Conservation (phyloP, 352 stramenopile genomes). For the Phytophthora constricta region DNA sequence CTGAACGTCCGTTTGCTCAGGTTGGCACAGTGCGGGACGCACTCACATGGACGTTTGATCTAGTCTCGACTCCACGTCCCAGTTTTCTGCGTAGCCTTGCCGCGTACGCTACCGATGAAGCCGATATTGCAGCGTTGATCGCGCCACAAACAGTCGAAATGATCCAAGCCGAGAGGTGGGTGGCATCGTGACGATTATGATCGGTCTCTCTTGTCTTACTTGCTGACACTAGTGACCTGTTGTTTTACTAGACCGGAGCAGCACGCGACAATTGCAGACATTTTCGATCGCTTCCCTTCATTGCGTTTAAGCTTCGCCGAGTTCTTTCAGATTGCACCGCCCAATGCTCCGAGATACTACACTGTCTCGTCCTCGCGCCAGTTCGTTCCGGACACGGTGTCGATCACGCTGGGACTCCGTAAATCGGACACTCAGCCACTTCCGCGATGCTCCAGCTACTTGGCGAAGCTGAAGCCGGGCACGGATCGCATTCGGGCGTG, state of each 20-base stretch:
- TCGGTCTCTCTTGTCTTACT: not conserved
- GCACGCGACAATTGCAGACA: slow-evolving; percentile 60
- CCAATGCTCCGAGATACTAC: slow-evolving; percentile 80
- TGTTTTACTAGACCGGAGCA: slow-evolving; percentile 31
- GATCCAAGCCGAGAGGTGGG: slow-evolving; percentile 53
- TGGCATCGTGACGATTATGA: not conserved
- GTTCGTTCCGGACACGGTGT: slow-evolving; percentile 60
- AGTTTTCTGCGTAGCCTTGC: slow-evolving; percentile 68
- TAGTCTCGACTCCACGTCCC: slow-evolving; percentile 63
- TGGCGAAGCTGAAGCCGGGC: slow-evolving; percentile 54
- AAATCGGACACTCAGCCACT: slow-evolving; percentile 55
- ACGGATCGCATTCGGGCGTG: slow-evolving; percentile 57
- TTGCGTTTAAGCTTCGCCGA: slow-evolving; percentile 63
- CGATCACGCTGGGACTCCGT: slow-evolving; percentile 77
- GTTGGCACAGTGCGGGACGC: slow-evolving; percentile 71
- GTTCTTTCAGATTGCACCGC: slow-evolving; percentile 74
- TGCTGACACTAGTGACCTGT: not conserved
- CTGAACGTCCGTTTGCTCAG: slow-evolving; percentile 53
- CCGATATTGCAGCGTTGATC: slow-evolving; percentile 54
- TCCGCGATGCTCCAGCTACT: slow-evolving; percentile 81
- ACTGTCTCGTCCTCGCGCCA: slow-evolving; percentile 81
- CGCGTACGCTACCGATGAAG: slow-evolving; percentile 63
- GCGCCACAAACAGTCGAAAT: slow-evolving; percentile 51
- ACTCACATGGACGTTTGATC: slow-evolving; percentile 80
- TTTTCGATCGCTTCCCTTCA: slow-evolving; percentile 76